Conservation (phyloP, 2,329 filamentous ascomycete species). For the Aspergillus sojae region DNA sequence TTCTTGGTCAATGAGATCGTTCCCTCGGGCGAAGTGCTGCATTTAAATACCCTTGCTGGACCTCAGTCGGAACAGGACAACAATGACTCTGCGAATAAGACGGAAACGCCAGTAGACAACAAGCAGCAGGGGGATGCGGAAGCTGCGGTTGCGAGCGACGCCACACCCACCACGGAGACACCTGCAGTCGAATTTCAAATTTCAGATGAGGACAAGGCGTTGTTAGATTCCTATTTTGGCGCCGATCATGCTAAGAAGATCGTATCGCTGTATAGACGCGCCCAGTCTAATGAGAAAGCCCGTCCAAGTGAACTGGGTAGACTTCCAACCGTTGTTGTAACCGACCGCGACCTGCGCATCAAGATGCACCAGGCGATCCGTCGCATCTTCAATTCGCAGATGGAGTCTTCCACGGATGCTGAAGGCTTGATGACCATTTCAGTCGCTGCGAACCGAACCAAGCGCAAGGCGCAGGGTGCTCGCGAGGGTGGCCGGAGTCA, state of each 20-base stretch:
- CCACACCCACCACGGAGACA: slow-evolving; percentile 17
- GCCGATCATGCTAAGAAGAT: slow-evolving; percentile 53
- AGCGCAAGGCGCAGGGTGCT: slow-evolving; percentile 36
- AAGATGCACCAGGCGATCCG: slow-evolving; percentile 69
- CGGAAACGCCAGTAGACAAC: slow-evolving; percentile 17
- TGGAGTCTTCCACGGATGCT: slow-evolving; percentile 77
- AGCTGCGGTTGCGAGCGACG: slow-evolving; percentile 13
- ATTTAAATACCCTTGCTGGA: slow-evolving; percentile 59
- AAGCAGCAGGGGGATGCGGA: slow-evolving; percentile 17
- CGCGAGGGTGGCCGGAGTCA: slow-evolving; percentile 30
- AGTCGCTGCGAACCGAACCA: slow-evolving; percentile 42
- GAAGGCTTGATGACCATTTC: slow-evolving; percentile 68
- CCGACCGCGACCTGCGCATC: slow-evolving; percentile 64
- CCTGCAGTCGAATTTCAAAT: slow-evolving; percentile 34
- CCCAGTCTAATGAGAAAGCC: slow-evolving; percentile 56
- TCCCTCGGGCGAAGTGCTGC: slow-evolving; percentile 73
- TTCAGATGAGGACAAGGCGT: slow-evolving; percentile 48
- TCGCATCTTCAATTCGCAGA: slow-evolving; percentile 73
- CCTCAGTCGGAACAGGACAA: slow-evolving; percentile 24
- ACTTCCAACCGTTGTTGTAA: slow-evolving; percentile 57
- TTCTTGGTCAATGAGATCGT: slow-evolving; percentile 90
- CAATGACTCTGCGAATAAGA: slow-evolving; percentile 12
- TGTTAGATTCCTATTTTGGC: slow-evolving; percentile 55
- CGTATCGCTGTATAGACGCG: slow-evolving; percentile 57
- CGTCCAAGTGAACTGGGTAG: slow-evolving; percentile 59